These are phyloP conservation scores for Clavispora phyllophila DNA, from an alignment of 805 yeast species.

Conservation along the genomic window DNA sequence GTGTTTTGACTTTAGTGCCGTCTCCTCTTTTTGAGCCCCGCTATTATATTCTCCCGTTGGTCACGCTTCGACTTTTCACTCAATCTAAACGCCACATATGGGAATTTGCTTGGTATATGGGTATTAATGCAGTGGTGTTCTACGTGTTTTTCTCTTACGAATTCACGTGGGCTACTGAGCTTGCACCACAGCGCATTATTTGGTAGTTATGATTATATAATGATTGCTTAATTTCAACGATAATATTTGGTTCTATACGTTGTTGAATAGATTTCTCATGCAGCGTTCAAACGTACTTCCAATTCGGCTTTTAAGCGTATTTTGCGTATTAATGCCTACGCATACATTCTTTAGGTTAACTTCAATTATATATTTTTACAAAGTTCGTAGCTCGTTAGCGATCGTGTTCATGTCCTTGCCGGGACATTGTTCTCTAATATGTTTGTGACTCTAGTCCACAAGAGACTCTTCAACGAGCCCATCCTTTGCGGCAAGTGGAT, in stretches of 20 bases:
- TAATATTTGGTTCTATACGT: too few relatives aligned
- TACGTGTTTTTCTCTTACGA: slow-evolving; percentile 54
- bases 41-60: slow-evolving; percentile 78
- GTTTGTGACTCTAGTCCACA: background rate
- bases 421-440: too few relatives aligned
- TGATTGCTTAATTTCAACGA: too few relatives aligned
- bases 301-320: too few relatives aligned
- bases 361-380: too few relatives aligned
- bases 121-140: slow-evolving; percentile 50
- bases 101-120: slow-evolving; percentile 62
- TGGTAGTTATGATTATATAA: slow-evolving; percentile 56
- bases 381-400: too few relatives aligned
- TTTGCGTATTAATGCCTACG: too few relatives aligned
- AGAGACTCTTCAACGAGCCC: background rate
- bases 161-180: slow-evolving; percentile 65
- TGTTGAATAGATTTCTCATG: too few relatives aligned
- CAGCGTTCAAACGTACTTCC: too few relatives aligned
- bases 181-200: slow-evolving; percentile 70
- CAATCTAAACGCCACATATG: slow-evolving; percentile 30
- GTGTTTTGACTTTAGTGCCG: slow-evolving; percentile 64
- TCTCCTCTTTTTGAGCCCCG: slow-evolving; percentile 94
- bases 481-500: too few relatives aligned
- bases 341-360: too few relatives aligned
- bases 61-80: slow-evolving; percentile 65
- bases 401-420: too few relatives aligned